Base-by-base conservation (phyloP, 2,329 filamentous ascomycete species). In the Mollisia scopiformis region DNA sequence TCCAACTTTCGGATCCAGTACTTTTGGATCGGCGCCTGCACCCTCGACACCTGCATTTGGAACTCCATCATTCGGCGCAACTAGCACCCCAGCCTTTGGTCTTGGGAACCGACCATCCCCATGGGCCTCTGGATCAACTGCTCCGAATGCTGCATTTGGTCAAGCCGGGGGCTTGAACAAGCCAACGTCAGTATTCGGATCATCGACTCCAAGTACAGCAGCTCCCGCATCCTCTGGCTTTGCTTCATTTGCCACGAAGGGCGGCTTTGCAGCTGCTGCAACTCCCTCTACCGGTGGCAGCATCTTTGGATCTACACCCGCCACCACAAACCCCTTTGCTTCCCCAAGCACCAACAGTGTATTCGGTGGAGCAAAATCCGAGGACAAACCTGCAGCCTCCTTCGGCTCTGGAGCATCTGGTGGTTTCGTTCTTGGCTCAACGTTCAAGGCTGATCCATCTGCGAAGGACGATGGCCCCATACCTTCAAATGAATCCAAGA, bases 401-500 rank as follows among this genome's bases (percentile, higher is more conserved):
- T 67, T 67, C 54, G 59, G 59, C 6, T 35, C 56, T 21, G 41
- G 25, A 41, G 65, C 64, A 1, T 60, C 57, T 7, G 53, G 59
- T 60, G 58, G 58, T 21, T 75, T 74, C 53, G 68, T 63, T 28
- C 69, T 74, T 16, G 67, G 66, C 14, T 70, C 72, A 11, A 73
- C 71, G 1, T 75, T 78, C 21, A 80, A 78, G 57, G 68, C 73
- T 7, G 73, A 73, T 58, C 69, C 71, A 1, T 92, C 81, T 47
- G 80, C 84, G 1, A 86, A 85, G 60, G 82, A 89, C 25, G 85
- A 88, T 59, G 75, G 81, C 35, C 79, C 82, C 8, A 84, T 83
- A 63, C 76, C 82, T 16, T 72, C 75, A 23, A 72, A 74, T 23
- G 73, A 74, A n/a, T 67, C 73, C 21, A 74, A 75, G n/a, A 78